Percentiles rank a stretch among this genome's conserved stretches.
Evolutionary conservation across 2,329 filamentous ascomycete genomes (phyloP).

Genomic region (Penicillium sp.): DNA sequence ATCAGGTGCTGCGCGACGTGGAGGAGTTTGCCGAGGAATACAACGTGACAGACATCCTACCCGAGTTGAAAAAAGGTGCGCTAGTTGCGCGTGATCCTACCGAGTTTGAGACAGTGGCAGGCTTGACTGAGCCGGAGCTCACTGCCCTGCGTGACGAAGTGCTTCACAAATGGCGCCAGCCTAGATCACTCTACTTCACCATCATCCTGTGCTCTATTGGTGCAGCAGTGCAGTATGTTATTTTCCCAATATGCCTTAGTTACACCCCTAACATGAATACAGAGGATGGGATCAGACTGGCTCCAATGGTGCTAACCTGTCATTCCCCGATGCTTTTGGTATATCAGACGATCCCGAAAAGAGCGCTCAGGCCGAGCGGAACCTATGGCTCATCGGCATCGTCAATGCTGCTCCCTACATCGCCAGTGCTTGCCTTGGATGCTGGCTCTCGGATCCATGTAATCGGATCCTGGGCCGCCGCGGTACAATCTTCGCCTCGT

Average conservation of each 20-base stretch:
- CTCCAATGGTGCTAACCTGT: conserved; percentile 49
- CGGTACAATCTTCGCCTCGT: conserved; percentile 64
- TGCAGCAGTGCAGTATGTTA: conserved; percentile 51
- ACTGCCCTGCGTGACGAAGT: conserved; percentile 48
- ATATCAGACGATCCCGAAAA: conserved; percentile 40
- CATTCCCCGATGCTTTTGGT: conserved; percentile 49
- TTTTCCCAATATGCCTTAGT: background rate
- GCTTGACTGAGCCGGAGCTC: conserved; percentile 45
- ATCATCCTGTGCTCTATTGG: conserved; percentile 55
- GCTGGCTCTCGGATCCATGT: conserved; percentile 66
- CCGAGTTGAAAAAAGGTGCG: conserved; percentile 49
- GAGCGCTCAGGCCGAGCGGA: conserved; percentile 35
- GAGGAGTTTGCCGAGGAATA: conserved; percentile 45
- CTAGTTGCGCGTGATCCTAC: conserved; percentile 52
- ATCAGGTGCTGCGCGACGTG: conserved; percentile 43
- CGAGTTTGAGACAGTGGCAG: conserved; percentile 46
- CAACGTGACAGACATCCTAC: conserved; percentile 42
- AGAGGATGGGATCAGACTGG: conserved; percentile 38
- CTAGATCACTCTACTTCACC: conserved; percentile 50
- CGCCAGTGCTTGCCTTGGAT: conserved; percentile 55
- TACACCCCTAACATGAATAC: conserved; percentile 3
- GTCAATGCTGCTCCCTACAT: conserved; percentile 62
- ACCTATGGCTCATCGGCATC: conserved; percentile 64
- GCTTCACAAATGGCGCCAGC: conserved; percentile 53
- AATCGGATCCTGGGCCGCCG: conserved; percentile 61